Conservation (phyloP, 75 land plant genomes). For the Cryptomeria japonica region DNA sequence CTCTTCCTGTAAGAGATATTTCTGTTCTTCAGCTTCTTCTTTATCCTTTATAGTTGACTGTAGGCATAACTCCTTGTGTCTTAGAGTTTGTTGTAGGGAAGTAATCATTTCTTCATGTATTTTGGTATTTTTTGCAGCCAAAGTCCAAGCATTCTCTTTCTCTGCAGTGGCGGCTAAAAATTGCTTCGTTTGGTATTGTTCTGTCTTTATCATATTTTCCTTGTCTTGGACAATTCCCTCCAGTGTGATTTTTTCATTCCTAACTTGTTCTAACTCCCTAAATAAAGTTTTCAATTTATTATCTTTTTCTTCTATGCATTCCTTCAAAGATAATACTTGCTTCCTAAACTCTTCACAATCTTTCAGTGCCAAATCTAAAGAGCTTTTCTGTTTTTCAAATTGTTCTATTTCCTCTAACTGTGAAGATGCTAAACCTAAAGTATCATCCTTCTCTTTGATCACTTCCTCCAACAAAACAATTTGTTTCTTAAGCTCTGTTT, state of each 20-base stretch:
- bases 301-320: constrained; percentile 15
- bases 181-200: constrained; percentile 29
- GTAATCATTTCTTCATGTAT: not conserved
- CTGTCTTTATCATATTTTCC: constrained; percentile 16
- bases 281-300: constrained; percentile 10
- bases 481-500: constrained; percentile 24
- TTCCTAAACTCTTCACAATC: constrained; percentile 27
- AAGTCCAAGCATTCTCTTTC: not conserved
- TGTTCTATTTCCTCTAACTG: constrained; percentile 26
- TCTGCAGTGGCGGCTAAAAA: constrained; percentile 19
- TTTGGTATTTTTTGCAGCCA: constrained; percentile 16
- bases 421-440: constrained; percentile 2
- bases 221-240: constrained; percentile 20
- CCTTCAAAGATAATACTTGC: constrained; percentile 5
- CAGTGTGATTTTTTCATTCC: constrained; percentile 17
- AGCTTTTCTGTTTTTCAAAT: constrained; percentile 13
- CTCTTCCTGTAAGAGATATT: not conserved
- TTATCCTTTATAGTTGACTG: not conserved
- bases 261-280: constrained; percentile 22
- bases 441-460: constrained; percentile 34
- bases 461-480: constrained; percentile 2
- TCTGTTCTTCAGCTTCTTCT: not conserved
- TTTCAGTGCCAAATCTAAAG: not conserved
- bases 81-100: not conserved
- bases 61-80: constrained; percentile 9